Evolutionary conservation across 805 yeast species (phyloP).

Genomic region (Candida takata): DNA sequence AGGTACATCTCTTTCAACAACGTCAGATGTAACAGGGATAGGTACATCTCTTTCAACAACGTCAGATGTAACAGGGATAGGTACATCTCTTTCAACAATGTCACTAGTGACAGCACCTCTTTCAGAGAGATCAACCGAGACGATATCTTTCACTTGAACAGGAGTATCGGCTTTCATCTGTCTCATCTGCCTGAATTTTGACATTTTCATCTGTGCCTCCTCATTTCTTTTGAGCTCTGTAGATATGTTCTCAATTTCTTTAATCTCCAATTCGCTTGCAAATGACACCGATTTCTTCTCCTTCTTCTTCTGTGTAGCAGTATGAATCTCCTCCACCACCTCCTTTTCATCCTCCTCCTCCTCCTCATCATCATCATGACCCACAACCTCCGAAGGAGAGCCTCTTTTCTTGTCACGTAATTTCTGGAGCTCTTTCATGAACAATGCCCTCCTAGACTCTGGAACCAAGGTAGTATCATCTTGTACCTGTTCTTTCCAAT

Average conservation of each 20-base stretch:
- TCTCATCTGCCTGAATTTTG: constrained; percentile 17
- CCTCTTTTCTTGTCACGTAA: constrained; percentile 13
- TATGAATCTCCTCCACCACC: background rate
- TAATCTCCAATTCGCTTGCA: constrained; percentile 44
- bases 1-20: constrained; percentile 5
- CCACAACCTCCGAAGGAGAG: too few relatives aligned
- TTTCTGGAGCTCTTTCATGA: constrained; percentile 17
- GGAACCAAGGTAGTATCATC: constrained; percentile 16
- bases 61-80: background rate
- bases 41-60: constrained; percentile 6
- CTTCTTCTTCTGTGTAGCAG: background rate
- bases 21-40: background rate
- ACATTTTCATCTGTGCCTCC: constrained; percentile 8
- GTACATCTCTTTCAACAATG: background rate
- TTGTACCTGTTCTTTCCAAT: constrained; percentile 21
- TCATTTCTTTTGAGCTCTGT: constrained; percentile 33
- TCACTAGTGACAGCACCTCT: background rate
- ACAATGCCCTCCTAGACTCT: constrained; percentile 13
- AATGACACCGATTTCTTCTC: constrained; percentile 46
- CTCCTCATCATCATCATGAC: constrained; percentile 10
- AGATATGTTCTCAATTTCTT: constrained; percentile 53
- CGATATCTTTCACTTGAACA: too few relatives aligned
- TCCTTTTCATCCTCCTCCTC: constrained; percentile 10
- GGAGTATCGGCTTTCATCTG: constrained; percentile 1
- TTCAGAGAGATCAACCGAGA: too few relatives aligned